Conservation (phyloP, 2,329 filamentous ascomycete genomes). For the Fusarium udum region DNA sequence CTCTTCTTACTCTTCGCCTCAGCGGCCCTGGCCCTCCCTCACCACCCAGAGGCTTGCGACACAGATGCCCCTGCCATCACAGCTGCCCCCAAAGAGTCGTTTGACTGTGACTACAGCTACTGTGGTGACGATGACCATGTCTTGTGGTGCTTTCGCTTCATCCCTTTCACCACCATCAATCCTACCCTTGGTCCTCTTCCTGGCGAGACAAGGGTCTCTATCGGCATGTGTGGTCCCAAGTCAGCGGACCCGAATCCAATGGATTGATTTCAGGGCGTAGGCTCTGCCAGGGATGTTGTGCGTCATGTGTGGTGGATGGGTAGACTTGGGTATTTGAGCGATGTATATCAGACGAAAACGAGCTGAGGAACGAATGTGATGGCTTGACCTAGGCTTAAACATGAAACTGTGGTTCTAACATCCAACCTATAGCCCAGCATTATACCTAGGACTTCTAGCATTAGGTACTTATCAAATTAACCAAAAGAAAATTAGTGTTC, state of each 20-base stretch:
- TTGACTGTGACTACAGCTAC: constrained; percentile 49
- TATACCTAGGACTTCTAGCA: constrained; percentile 1
- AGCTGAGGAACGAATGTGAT: constrained; percentile 14
- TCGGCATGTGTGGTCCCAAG: constrained; percentile 45
- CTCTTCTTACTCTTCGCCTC: constrained; percentile 15
- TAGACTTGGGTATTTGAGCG: background rate
- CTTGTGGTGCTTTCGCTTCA: constrained; percentile 53
- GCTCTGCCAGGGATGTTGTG: background rate
- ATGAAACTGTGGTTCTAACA: constrained; percentile 2
- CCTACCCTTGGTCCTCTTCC: constrained; percentile 47
- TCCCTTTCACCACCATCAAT: constrained; percentile 50
- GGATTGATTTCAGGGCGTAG: background rate
- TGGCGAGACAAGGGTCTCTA: constrained; percentile 48
- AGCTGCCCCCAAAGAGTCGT: constrained; percentile 15
- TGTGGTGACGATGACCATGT: constrained; percentile 48
- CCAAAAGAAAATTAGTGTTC: background rate
- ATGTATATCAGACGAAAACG: background rate
- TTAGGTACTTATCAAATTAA: background rate
- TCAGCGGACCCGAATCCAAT: background rate
- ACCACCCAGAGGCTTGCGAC: background rate
- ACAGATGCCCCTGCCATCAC: constrained; percentile 7
- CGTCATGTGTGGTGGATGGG: background rate
- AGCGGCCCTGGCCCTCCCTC: constrained; percentile 9
- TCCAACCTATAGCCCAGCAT: constrained; percentile 7
- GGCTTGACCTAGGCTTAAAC: constrained; percentile 15